Evolutionary conservation across 768 basidiomycete genomes (phyloP).

Genomic region (Lentinula lateritia): DNA sequence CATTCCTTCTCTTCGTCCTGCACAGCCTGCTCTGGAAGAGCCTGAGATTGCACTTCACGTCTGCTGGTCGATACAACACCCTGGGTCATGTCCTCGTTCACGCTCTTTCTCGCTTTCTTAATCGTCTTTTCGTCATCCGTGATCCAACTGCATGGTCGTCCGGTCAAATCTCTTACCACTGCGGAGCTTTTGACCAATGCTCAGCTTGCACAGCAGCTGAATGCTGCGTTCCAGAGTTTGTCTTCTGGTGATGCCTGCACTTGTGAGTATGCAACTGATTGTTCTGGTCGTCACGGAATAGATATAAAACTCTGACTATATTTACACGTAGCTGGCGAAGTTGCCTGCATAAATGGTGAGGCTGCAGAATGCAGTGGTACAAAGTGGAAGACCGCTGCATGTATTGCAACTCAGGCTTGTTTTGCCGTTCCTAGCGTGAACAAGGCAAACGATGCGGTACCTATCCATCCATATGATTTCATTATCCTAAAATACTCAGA

Average conservation of each 20-base stretch:
- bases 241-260: neutral
- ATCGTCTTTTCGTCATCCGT: neutral
- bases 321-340: neutral
- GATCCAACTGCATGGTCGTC: neutral
- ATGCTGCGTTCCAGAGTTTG: neutral
- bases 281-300: neutral
- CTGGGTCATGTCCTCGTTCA: neutral
- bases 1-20: neutral
- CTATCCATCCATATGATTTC: neutral
- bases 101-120: neutral
- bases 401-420: neutral
- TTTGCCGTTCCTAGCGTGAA: neutral
- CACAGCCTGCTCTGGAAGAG: neutral
- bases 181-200: neutral
- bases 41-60: neutral
- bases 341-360: constrained; percentile 1
- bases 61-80: neutral
- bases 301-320: neutral
- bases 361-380: neutral
- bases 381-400: neutral
- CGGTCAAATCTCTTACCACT: neutral
- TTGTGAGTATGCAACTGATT: neutral
- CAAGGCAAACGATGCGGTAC: neutral
- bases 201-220: neutral
- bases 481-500: neutral